A percentile compares a stretch with the other conserved stretches of the same genome.
These are phyloP conservation scores for Ganoderma resinaceum DNA, from an alignment of 1,284 basidiomycete species.

Conservation along the genomic window DNA sequence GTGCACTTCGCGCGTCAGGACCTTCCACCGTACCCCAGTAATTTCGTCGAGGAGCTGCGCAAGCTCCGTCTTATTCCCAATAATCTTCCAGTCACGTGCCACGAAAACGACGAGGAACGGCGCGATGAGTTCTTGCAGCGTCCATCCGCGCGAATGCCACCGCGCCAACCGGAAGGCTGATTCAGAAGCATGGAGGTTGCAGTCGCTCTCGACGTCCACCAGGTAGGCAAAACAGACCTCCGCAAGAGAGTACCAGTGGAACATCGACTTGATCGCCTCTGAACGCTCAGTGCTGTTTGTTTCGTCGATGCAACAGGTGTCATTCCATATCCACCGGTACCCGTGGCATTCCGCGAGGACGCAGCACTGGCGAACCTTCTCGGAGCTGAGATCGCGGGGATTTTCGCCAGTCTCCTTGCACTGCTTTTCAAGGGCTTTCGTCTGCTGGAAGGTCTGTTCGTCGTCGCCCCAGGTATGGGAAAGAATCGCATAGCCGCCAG, in stretches of 20 bases:
- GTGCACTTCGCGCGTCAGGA: neutral
- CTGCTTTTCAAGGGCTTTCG: neutral
- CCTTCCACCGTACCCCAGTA: neutral
- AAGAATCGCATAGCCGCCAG: conserved; percentile 3
- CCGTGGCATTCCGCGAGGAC: neutral
- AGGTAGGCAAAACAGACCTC: conserved; percentile 22
- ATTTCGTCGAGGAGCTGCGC: neutral
- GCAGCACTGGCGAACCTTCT: conserved; percentile 6
- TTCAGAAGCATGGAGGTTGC: no score
- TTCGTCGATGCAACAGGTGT: conserved; percentile 25
- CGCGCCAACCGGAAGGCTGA: conserved; percentile 12
- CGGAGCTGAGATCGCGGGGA: neutral
- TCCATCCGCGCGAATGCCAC: conserved; percentile 25
- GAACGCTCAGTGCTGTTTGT: conserved; percentile 19
- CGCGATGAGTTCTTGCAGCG: conserved; percentile 24
- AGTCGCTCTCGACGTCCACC: conserved; percentile 10
- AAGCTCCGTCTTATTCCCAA: conserved; percentile 10
- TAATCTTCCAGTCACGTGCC: conserved; percentile 8
- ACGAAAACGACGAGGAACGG: conserved; percentile 20
- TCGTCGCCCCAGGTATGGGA: conserved; percentile 1
- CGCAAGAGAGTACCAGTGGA: conserved; percentile 12
- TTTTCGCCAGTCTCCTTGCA: neutral
- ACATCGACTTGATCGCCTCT: conserved; percentile 26
- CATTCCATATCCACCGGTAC: conserved; percentile 16
- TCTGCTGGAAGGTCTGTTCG: conserved; percentile 5